Evolutionary conservation across 2,329 filamentous ascomycete genomes (phyloP).

Genomic region (Pestalotiopsis sp.): DNA sequence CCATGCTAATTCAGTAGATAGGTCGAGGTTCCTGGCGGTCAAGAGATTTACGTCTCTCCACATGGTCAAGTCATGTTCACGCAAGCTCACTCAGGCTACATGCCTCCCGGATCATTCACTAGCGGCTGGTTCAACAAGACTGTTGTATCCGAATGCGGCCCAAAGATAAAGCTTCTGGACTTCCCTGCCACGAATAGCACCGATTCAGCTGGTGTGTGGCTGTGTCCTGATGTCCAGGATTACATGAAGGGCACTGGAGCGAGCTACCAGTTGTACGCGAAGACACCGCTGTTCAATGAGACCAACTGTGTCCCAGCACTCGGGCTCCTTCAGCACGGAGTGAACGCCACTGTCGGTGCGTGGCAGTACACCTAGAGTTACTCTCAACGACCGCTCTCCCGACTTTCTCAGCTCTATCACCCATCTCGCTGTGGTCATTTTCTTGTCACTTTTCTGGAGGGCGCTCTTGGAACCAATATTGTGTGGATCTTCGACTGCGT

Average conservation of each 20-base stretch:
- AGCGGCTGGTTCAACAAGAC: slow-evolving; percentile 48
- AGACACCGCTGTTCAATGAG: slow-evolving; percentile 27
- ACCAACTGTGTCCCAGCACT: slow-evolving; percentile 35
- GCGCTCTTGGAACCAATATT: too few relatives aligned
- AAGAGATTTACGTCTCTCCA: slow-evolving; percentile 60
- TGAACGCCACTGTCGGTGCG: slow-evolving; percentile 31
- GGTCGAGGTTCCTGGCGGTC: slow-evolving; percentile 64
- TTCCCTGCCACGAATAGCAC: slow-evolving; percentile 33
- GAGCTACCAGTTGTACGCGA: slow-evolving; percentile 30
- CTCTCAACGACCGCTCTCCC: too few relatives aligned
- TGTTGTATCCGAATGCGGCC: slow-evolving; percentile 26
- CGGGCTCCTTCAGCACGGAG: slow-evolving; percentile 33
- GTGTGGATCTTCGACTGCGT: too few relatives aligned
- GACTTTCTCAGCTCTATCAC: not conserved
- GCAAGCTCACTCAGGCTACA: slow-evolving; percentile 52
- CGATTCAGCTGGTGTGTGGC: slow-evolving; percentile 26
- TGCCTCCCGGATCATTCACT: slow-evolving; percentile 51
- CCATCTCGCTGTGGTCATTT: not conserved
- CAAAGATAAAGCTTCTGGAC: slow-evolving; percentile 24
- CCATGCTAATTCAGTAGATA: slow-evolving; percentile 15
- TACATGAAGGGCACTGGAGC: slow-evolving; percentile 24
- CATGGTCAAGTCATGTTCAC: slow-evolving; percentile 60
- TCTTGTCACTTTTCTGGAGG: not conserved
- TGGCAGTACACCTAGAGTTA: slow-evolving; percentile 41
- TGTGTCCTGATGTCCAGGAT: slow-evolving; percentile 27